These are phyloP conservation scores for Colletotrichum euphorbiae DNA, from an alignment of 2,329 filamentous ascomycete genomes.

Conservation along the genomic window DNA sequence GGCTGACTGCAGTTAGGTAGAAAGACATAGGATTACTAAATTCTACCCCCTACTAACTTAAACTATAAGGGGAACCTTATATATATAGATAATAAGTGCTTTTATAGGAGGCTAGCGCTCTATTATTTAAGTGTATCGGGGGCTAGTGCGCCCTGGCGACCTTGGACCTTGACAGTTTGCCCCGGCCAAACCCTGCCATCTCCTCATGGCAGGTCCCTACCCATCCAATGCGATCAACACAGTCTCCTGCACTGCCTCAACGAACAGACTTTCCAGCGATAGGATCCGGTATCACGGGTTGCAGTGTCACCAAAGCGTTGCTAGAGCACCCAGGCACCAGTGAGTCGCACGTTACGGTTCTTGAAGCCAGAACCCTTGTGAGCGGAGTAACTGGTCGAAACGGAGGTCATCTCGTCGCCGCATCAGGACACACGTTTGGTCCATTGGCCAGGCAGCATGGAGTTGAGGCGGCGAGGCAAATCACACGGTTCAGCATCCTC, in stretches of 20 bases:
- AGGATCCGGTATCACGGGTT: slow-evolving; percentile 52
- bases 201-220: slow-evolving; percentile 47
- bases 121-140: too few species aligned
- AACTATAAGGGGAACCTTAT: too few species aligned
- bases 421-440: slow-evolving; percentile 20
- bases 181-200: slow-evolving; percentile 49
- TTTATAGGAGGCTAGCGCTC: too few species aligned
- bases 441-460: slow-evolving; percentile 25
- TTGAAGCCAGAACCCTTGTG: slow-evolving; percentile 46
- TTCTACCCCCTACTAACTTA: too few species aligned
- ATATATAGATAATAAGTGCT: too few species aligned
- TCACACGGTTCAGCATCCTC: slow-evolving; percentile 33
- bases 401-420: slow-evolving; percentile 43
- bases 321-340: slow-evolving; percentile 40
- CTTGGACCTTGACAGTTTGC: too few species aligned
- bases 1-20: too few species aligned
- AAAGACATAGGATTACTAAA: too few species aligned
- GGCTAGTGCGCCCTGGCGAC: too few species aligned
- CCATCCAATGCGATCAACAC: slow-evolving; percentile 37
- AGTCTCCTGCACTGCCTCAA: slow-evolving; percentile 35
- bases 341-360: slow-evolving; percentile 40
- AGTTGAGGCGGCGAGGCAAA: slow-evolving; percentile 30
- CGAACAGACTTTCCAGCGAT: slow-evolving; percentile 49
- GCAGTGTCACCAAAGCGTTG: slow-evolving; percentile 47
- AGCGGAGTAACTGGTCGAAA: slow-evolving; percentile 48